A percentile compares a stretch with the other conserved stretches of the same genome.
Evolutionary conservation across 192 early-diverging fungal genomes (phyloP).

Genomic region (Coemansia javaensis): DNA sequence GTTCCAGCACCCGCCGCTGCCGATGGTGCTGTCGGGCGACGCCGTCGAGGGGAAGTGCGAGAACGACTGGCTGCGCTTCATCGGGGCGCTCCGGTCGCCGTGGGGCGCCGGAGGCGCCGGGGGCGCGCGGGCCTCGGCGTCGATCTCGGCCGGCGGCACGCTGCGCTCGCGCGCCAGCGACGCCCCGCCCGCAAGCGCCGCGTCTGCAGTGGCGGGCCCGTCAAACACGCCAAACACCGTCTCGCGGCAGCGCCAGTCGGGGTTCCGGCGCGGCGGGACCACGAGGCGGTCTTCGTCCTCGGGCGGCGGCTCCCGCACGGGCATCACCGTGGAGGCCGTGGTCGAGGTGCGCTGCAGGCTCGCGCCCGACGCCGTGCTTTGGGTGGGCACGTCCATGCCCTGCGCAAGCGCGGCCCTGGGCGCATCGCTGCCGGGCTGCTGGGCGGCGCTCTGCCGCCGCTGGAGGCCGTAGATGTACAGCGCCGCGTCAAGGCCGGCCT

Average conservation of each 20-base stretch:
- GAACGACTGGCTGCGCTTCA: slow-evolving; percentile 33
- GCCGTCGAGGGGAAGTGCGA: slow-evolving; percentile 8
- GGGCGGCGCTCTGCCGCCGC: slow-evolving; percentile 5
- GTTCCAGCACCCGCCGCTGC: slow-evolving; percentile 1
- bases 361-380: neutral
- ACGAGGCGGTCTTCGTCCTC: slow-evolving; percentile 2
- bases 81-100: neutral
- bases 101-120: neutral
- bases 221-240: slow-evolving; percentile 41
- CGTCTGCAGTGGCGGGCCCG: neutral
- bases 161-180: neutral
- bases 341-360: neutral
- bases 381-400: slow-evolving; percentile 4
- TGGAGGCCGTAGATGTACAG: slow-evolving; percentile 41
- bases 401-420: neutral
- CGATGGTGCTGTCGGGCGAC: neutral
- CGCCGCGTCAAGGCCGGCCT: slow-evolving; percentile 37
- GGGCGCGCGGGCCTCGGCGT: neutral
- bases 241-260: slow-evolving; percentile 17
- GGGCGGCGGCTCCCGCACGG: slow-evolving; percentile 1
- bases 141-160: no score
- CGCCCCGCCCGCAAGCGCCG: neutral
- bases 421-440: neutral
- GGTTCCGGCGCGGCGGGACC: neutral
- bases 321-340: slow-evolving; percentile 4